Conservation (phyloP, 768 basidiomycete species). For the Polyporus arcularius region DNA sequence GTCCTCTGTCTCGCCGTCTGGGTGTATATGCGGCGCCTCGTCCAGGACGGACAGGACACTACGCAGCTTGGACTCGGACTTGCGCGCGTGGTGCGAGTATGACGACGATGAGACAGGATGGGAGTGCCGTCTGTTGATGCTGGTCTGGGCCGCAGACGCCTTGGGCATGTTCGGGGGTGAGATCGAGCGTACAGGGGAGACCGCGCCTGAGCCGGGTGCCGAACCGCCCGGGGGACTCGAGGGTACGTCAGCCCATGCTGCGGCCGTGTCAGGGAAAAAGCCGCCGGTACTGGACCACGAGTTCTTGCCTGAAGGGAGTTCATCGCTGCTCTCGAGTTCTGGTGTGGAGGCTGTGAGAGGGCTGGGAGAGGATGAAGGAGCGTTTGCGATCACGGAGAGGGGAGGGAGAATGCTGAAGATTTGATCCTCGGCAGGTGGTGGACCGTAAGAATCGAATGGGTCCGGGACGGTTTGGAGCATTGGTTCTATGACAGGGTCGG, state of each 20-base stretch:
- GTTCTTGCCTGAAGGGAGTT: slow-evolving; percentile 22
- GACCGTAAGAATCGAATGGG: slow-evolving; percentile 91
- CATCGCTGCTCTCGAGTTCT: slow-evolving; percentile 34
- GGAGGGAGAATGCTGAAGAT: slow-evolving; percentile 94
- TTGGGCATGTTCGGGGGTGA: slow-evolving; percentile 45
- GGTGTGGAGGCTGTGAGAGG: slow-evolving; percentile 51
- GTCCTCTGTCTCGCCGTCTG: slow-evolving; percentile 15
- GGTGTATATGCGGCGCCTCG: slow-evolving; percentile 44
- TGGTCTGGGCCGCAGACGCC: slow-evolving; percentile 7
- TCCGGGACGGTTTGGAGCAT: slow-evolving; percentile 90
- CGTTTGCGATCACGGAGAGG: slow-evolving; percentile 70
- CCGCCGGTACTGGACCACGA: slow-evolving; percentile 52
- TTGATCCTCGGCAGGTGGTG: slow-evolving; percentile 83
- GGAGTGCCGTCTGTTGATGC: slow-evolving; percentile 51
- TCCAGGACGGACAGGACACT: slow-evolving; percentile 74
- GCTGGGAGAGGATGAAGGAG: slow-evolving; percentile 59
- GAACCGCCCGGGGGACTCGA: slow-evolving; percentile 23
- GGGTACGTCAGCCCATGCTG: slow-evolving; percentile 32
- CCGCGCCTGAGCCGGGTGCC: slow-evolving; percentile 20
- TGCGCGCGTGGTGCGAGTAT: slow-evolving; percentile 42
- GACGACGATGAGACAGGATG: slow-evolving; percentile 40
- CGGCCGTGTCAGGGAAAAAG: slow-evolving; percentile 44
- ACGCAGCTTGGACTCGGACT: slow-evolving; percentile 68
- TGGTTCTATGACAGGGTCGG: slow-evolving; percentile 88
- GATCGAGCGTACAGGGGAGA: slow-evolving; percentile 40